phyloP scores from a whole-genome alignment of 179 eudicot species.

The Beta corolliflora region DNA sequence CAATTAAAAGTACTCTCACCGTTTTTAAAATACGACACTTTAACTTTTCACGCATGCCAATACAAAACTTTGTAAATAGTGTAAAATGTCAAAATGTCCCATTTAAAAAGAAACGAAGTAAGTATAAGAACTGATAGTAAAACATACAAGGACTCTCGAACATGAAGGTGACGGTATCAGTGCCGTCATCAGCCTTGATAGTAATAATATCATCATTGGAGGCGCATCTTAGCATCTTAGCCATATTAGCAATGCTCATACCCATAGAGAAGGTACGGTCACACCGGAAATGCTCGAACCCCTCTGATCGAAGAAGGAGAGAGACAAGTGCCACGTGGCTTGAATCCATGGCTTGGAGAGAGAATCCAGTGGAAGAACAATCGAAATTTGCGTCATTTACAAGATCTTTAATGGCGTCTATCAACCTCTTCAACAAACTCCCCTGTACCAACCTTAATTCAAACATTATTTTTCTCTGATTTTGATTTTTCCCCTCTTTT shows the following conservation, averaged over 20 bases:
- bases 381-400: constrained; percentile 71
- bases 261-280: constrained; percentile 61
- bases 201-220: constrained; percentile 59
- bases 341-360: constrained; percentile 70
- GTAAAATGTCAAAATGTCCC: too few species aligned
- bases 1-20: too few species aligned
- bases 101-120: background rate
- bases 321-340: constrained; percentile 66
- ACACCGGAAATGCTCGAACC: constrained; percentile 65
- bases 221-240: constrained; percentile 61
- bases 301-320: constrained; percentile 57
- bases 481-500: background rate
- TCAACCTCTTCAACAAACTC: constrained; percentile 53
- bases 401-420: constrained; percentile 68
- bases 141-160: constrained; percentile 60
- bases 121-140: background rate
- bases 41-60: too few species aligned
- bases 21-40: too few species aligned
- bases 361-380: constrained; percentile 55
- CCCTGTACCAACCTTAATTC: constrained; percentile 59
- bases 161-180: constrained; percentile 67
- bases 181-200: constrained; percentile 62
- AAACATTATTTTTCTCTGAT: constrained; percentile 39
- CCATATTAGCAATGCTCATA: constrained; percentile 52
- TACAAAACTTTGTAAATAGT: too few species aligned